phyloP scores from a whole-genome alignment of 2,329 filamentous ascomycete genomes.

The Rhynchosporium graminicola region DNA sequence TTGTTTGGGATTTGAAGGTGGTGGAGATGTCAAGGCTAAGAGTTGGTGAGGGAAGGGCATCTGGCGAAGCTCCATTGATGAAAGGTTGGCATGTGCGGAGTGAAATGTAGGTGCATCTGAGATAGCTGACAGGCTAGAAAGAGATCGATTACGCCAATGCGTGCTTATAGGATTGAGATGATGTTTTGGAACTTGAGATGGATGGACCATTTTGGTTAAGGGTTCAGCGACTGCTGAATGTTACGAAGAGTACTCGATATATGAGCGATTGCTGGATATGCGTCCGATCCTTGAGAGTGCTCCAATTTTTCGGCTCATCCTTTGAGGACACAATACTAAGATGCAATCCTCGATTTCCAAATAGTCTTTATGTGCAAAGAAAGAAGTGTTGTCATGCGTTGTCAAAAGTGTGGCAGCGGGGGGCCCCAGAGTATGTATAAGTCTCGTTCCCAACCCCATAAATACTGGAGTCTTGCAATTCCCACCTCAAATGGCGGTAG shows the following conservation, averaged over 20 bases:
- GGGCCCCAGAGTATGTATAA: background rate
- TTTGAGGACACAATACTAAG: background rate
- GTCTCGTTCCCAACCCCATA: constrained; percentile 1
- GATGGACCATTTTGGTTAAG: constrained; percentile 14
- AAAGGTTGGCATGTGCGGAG: constrained; percentile 32
- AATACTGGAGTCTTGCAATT: constrained; percentile 1
- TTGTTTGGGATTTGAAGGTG: constrained; percentile 15
- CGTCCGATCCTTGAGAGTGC: background rate
- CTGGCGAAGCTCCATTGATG: constrained; percentile 28
- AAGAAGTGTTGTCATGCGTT: constrained; percentile 9
- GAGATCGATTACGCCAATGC: constrained; percentile 31
- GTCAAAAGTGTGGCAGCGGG: constrained; percentile 8
- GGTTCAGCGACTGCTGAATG: constrained; percentile 10
- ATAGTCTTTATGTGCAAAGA: constrained; percentile 1
- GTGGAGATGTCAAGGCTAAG: constrained; percentile 8
- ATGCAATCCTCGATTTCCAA: constrained; percentile 5
- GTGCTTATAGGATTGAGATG: constrained; percentile 22
- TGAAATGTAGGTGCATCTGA: constrained; percentile 39
- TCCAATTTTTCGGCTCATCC: constrained; percentile 6
- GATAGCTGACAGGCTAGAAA: constrained; percentile 34
- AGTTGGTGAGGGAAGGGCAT: constrained; percentile 16
- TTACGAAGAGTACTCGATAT: constrained; percentile 2
- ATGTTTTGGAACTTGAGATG: constrained; percentile 13
- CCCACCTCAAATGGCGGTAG: background rate
- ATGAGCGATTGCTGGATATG: background rate